These are phyloP conservation scores for Teratosphaeria viscida DNA, from an alignment of 2,329 filamentous ascomycete species.

Conservation along the genomic window DNA sequence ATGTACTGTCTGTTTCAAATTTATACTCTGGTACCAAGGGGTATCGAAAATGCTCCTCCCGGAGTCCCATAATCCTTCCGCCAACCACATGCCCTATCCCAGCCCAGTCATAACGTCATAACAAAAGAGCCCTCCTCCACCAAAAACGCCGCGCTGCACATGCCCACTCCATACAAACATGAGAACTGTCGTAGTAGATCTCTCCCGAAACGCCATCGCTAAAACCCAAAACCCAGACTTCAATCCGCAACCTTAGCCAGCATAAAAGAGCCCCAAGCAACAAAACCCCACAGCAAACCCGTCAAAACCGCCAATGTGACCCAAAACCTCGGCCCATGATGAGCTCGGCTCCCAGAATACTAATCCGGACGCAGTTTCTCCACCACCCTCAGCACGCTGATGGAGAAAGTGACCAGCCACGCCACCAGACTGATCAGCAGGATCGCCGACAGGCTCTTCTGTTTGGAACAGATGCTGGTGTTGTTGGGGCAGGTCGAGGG, in stretches of 20 bases:
- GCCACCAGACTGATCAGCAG: conserved; percentile 71
- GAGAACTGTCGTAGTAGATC: not conserved
- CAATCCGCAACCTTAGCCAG: not conserved
- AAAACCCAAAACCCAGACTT: not conserved
- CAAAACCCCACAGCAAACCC: not conserved
- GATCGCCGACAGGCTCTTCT: conserved; percentile 65
- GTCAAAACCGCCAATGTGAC: not conserved
- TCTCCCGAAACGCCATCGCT: not conserved
- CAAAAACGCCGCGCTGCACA: conserved; percentile 51
- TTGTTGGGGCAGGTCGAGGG: conserved; percentile 25
- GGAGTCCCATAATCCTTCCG: conserved; percentile 32
- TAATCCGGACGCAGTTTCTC: conserved; percentile 25
- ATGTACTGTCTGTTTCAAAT: not conserved
- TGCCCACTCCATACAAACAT: conserved; percentile 7
- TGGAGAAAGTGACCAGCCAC: conserved; percentile 84
- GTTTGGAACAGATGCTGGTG: conserved; percentile 46
- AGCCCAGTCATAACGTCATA: not conserved
- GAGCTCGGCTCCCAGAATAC: conserved; percentile 12
- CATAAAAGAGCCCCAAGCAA: not conserved
- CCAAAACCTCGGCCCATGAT: not conserved
- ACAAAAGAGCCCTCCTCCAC: conserved; percentile 33
- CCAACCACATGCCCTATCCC: conserved; percentile 38
- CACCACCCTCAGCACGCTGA: conserved; percentile 47
- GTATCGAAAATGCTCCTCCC: not conserved
- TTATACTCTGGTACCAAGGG: not conserved